phyloP scores from a whole-genome alignment of 1,284 basidiomycete genomes.

The Ceratobasidium sp. region DNA sequence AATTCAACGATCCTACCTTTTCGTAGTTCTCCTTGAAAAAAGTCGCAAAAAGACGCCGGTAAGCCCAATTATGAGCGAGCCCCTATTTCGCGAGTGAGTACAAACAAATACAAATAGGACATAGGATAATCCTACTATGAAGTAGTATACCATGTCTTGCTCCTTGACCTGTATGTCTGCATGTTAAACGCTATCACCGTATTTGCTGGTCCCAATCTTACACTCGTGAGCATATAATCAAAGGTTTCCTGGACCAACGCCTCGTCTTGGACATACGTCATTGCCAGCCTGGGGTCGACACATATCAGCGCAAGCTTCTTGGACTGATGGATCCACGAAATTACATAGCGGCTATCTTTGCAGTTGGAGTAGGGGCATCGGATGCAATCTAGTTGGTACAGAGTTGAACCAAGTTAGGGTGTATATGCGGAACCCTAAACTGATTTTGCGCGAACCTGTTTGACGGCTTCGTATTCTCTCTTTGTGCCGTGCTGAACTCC shows the following conservation, averaged over 20 bases:
- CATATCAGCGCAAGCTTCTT: constrained; percentile 6
- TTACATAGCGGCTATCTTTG: constrained; percentile 74
- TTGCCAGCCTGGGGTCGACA: neutral
- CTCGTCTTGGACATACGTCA: constrained; percentile 53
- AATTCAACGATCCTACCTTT: constrained; percentile 58
- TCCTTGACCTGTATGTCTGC: constrained; percentile 66
- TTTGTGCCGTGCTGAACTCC: constrained; percentile 78
- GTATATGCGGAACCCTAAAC: neutral
- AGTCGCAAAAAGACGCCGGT: constrained; percentile 54
- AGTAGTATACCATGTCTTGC: constrained; percentile 72
- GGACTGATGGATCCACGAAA: constrained; percentile 50
- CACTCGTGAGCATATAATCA: constrained; percentile 63
- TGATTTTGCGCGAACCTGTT: constrained; percentile 69
- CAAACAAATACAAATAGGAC: constrained; percentile 49
- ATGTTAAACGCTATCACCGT: constrained; percentile 52
- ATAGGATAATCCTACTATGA: constrained; percentile 50
- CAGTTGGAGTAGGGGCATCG: constrained; percentile 76
- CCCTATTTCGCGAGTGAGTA: constrained; percentile 54
- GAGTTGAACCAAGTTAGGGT: neutral
- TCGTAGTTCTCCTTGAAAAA: constrained; percentile 71
- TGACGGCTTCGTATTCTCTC: constrained; percentile 79
- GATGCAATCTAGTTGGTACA: neutral
- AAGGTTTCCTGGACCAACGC: constrained; percentile 68
- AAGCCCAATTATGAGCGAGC: constrained; percentile 59
- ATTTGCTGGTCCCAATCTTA: constrained; percentile 13